Evolutionary conservation across 306 rosid species (phyloP).

Genomic region (Fragaria iinumae): DNA sequence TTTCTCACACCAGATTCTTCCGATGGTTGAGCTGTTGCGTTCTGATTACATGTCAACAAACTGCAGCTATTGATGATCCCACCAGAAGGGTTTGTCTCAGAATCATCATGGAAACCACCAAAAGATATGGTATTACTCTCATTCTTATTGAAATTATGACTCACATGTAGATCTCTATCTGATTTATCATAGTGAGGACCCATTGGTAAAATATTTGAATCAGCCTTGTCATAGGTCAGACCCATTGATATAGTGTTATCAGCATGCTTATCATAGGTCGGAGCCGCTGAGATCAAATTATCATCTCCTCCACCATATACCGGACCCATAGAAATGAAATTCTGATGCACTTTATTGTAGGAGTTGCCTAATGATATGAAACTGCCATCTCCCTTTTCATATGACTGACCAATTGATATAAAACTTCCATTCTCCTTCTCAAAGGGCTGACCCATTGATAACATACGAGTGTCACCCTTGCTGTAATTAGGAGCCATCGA

Average conservation of each 20-base stretch:
- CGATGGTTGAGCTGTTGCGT: slow-evolving; percentile 46
- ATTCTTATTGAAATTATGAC: slow-evolving; percentile 51
- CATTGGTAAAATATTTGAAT: slow-evolving; percentile 47
- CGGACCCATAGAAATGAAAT: slow-evolving; percentile 58
- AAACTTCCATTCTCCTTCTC: slow-evolving; percentile 67
- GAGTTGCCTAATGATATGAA: slow-evolving; percentile 62
- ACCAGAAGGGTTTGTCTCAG: slow-evolving; percentile 53
- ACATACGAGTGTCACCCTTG: slow-evolving; percentile 48
- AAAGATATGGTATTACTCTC: slow-evolving; percentile 66
- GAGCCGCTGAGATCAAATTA: slow-evolving; percentile 55
- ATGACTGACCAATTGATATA: slow-evolving; percentile 73
- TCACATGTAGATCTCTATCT: slow-evolving; percentile 47
- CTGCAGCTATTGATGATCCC: slow-evolving; percentile 66
- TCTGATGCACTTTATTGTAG: slow-evolving; percentile 60
- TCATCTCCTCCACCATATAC: slow-evolving; percentile 57
- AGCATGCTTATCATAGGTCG: slow-evolving; percentile 50
- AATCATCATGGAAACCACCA: slow-evolving; percentile 60
- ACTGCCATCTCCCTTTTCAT: slow-evolving; percentile 57
- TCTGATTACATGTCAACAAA: slow-evolving; percentile 57
- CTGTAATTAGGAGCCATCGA: slow-evolving; percentile 68
- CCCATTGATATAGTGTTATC: slow-evolving; percentile 53
- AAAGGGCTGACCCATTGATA: slow-evolving; percentile 70
- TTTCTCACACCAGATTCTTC: slow-evolving; percentile 55
- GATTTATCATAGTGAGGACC: slow-evolving; percentile 51
- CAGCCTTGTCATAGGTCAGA: slow-evolving; percentile 53